These are phyloP conservation scores for Melampsora americana DNA, from an alignment of 1,284 basidiomycete genomes.

Conservation along the genomic window DNA sequence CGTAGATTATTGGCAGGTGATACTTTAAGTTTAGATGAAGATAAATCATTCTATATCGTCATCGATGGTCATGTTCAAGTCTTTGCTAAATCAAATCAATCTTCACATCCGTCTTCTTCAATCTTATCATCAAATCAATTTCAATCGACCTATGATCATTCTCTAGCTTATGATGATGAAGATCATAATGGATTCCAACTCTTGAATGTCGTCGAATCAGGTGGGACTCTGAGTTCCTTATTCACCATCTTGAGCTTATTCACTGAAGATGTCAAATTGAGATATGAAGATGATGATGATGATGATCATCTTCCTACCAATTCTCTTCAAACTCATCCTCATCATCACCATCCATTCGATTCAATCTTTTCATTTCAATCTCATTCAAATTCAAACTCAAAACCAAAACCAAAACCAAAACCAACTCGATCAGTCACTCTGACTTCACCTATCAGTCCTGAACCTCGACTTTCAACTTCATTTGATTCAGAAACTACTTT, in stretches of 20 bases:
- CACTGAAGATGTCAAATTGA: constrained; percentile 92
- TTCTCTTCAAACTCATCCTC: background rate
- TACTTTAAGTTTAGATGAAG: constrained; percentile 79
- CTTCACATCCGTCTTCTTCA: constrained; percentile 57
- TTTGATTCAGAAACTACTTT: background rate
- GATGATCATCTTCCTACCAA: no score
- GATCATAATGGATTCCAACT: constrained; percentile 89
- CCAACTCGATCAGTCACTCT: constrained; percentile 6
- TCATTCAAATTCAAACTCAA: background rate
- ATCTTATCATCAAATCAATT: constrained; percentile 51
- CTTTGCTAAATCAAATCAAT: constrained; percentile 66
- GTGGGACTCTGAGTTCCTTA: constrained; percentile 87
- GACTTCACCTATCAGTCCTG: background rate
- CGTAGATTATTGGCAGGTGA: constrained; percentile 84
- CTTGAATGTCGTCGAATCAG: constrained; percentile 88
- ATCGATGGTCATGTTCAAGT: constrained; percentile 72
- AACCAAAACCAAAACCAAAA: no score
- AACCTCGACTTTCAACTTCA: background rate
- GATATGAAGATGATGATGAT: constrained; percentile 66
- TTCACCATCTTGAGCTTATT: constrained; percentile 94
- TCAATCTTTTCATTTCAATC: background rate
- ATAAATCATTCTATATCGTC: constrained; percentile 92
- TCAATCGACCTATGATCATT: constrained; percentile 53
- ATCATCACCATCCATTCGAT: background rate
- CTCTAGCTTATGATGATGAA: constrained; percentile 67